A percentile compares a stretch with the other conserved stretches of the same genome.
phyloP scores from a whole-genome alignment of 2,329 filamentous ascomycete genomes.

The Catunica adiposa region DNA sequence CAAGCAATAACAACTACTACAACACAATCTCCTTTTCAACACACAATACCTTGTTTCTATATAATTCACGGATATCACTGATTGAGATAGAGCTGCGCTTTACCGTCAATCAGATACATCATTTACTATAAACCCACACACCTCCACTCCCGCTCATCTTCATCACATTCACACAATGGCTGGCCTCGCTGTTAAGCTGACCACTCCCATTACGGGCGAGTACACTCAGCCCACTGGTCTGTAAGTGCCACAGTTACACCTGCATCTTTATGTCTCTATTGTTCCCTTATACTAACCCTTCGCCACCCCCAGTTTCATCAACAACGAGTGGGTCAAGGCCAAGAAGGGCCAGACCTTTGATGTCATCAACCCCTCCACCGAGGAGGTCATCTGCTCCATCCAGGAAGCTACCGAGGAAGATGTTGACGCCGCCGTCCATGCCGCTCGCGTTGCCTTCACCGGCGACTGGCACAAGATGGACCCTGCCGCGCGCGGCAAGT shows the following conservation, averaged over 20 bases:
- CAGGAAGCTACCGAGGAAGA: slow-evolving; percentile 31
- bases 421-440: slow-evolving; percentile 31
- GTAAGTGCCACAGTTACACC: slow-evolving; percentile 27
- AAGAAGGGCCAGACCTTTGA: slow-evolving; percentile 16
- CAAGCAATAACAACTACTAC: background rate
- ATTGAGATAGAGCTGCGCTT: slow-evolving; percentile 10
- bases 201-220: slow-evolving; percentile 47
- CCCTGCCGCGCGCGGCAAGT: slow-evolving; percentile 24
- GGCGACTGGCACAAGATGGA: slow-evolving; percentile 27
- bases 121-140: background rate
- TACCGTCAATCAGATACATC: slow-evolving; percentile 1
- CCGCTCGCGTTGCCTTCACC: slow-evolving; percentile 32
- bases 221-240: slow-evolving; percentile 45
- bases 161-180: slow-evolving; percentile 21
- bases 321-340: slow-evolving; percentile 61
- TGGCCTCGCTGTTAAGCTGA: slow-evolving; percentile 41
- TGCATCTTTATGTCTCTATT: background rate
- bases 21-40: background rate
- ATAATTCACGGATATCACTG: background rate
- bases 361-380: slow-evolving; percentile 17
- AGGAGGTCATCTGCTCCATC: slow-evolving; percentile 20
- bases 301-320: slow-evolving; percentile 52
- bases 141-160: background rate
- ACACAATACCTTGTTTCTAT: too few relatives aligned
- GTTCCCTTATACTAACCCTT: slow-evolving; percentile 5